Percentiles rank a stretch among this genome's conserved stretches.
Evolutionary conservation across 371 early-diverging fungal genomes (phyloP).

Genomic region (Synchytrium microbalum): DNA sequence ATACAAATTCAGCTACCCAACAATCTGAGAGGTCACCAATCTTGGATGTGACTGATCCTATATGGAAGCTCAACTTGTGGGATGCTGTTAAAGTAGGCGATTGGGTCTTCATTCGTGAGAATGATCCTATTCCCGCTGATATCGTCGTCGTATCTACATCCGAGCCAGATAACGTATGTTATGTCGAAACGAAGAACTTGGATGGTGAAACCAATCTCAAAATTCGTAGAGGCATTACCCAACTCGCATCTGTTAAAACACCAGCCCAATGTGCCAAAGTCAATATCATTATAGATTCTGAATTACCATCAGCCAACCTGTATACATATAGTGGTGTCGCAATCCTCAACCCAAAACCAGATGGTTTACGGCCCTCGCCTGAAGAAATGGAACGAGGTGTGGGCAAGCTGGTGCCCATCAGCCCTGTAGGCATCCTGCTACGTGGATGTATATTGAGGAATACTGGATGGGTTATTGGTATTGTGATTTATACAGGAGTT

Average conservation of each 20-base stretch:
- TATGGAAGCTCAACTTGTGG: constrained; percentile 34
- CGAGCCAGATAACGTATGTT: constrained; percentile 44
- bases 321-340: constrained; percentile 33
- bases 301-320: constrained; percentile 36
- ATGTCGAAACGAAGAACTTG: constrained; percentile 58
- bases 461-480: constrained; percentile 79
- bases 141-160: constrained; percentile 41
- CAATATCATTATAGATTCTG: constrained; percentile 27
- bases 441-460: constrained; percentile 89
- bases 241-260: constrained; percentile 22
- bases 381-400: background rate
- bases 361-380: constrained; percentile 5
- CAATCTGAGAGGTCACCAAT: background rate
- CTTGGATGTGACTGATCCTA: background rate
- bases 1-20: background rate
- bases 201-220: constrained; percentile 58
- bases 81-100: constrained; percentile 48
- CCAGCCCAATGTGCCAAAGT: constrained; percentile 27
- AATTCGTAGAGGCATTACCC: constrained; percentile 29
- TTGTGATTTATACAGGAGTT: constrained; percentile 95
- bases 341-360: constrained; percentile 9
- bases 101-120: constrained; percentile 50
- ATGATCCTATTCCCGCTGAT: constrained; percentile 66
- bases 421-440: constrained; percentile 51
- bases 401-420: constrained; percentile 16